Base-by-base conservation (phyloP, 2,329 filamentous ascomycete genomes). In the Plectosphaerella cucumerina region DNA sequence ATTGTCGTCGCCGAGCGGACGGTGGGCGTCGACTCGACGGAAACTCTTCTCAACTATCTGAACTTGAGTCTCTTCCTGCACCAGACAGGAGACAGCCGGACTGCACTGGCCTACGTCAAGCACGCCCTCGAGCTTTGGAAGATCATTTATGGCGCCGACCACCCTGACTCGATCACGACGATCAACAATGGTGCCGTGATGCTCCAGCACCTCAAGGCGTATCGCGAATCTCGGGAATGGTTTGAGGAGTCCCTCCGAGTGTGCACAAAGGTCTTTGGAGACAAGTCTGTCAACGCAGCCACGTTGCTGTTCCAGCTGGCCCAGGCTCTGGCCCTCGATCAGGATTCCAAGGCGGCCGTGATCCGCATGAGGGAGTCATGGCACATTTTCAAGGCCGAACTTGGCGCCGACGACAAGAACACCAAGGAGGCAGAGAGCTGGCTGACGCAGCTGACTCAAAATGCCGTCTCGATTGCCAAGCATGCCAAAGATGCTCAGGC, bases 111-210 rank as follows among this genome's bases (percentile, higher is more conserved):
- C 12, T 97, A 96, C 66, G 87, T 95, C 58, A 90, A 89, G 67
- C 94, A 99, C 67, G 94, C 94, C 6, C 81, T 99, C 59, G 86
- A 94, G 65, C 78, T 99, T 56, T 97, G 93, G 93, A 97, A 96
- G 76, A 82, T 97, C 61, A 93, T 97, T 62, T 99, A 97, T 66
- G 94, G 94, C 31, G 77, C 87, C 26, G 88, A 90, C 62, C 94
- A 99, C 71, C 94, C 94, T 3, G 94, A 99, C 72, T 96, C 91
- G 9, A 97, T 99, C 71, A 99, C 95, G 9, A 97, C 94, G 15
- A 87, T 97, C 71, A 99, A 97, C 81, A 99, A 99, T 64, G 93
- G 90, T 18, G 94, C 94, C 8, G 94, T 99, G 53, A 99, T 99
- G 94, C 84, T 99, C 52, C 94, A 99, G 71, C 86, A 91, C 50